phyloP scores from a whole-genome alignment of 139 green algal genomes.

The Micractinium conductrix region DNA sequence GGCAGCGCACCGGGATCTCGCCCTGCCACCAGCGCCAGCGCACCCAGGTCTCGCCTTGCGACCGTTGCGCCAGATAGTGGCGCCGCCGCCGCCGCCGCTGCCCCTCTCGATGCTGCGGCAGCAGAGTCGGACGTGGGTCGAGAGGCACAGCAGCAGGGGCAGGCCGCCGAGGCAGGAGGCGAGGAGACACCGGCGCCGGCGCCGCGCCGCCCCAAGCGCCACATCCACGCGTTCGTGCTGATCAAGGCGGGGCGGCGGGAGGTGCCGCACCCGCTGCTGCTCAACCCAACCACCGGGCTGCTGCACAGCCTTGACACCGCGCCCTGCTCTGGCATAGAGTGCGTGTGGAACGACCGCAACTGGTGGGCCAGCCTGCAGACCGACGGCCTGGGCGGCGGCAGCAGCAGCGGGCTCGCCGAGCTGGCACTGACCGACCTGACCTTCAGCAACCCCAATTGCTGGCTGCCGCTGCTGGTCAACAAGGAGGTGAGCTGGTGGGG shows the following conservation, averaged over 20 bases:
- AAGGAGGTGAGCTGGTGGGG: neutral
- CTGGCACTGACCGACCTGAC: slow-evolving; percentile 39
- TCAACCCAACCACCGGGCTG: slow-evolving; percentile 76
- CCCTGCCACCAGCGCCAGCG: neutral
- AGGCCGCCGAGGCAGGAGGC: too few relatives aligned
- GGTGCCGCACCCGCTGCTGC: slow-evolving; percentile 62
- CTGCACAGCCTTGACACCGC: slow-evolving; percentile 53
- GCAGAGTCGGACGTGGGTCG: too few relatives aligned
- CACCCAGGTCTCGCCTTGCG: neutral
- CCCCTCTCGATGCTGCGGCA: neutral
- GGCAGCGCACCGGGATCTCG: neutral
- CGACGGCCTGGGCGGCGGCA: neutral
- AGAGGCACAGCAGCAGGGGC: neutral
- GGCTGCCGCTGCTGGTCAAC: slow-evolving; percentile 1
- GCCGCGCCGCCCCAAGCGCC: neutral
- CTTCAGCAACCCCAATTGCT: slow-evolving; percentile 30
- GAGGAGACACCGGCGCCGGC: too few relatives aligned
- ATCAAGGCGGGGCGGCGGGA: slow-evolving; percentile 74
- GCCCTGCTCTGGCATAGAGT: slow-evolving; percentile 83
- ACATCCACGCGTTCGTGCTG: slow-evolving; percentile 86
- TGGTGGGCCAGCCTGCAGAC: slow-evolving; percentile 56
- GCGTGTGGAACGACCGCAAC: slow-evolving; percentile 75
- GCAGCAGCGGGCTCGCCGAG: slow-evolving; percentile 1
- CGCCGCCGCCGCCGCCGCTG: too few relatives aligned
- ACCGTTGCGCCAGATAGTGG: neutral